A percentile compares a stretch with the other conserved stretches of the same genome.
phyloP scores from a whole-genome alignment of 768 basidiomycete genomes.

The Hypholoma fasciculare region DNA sequence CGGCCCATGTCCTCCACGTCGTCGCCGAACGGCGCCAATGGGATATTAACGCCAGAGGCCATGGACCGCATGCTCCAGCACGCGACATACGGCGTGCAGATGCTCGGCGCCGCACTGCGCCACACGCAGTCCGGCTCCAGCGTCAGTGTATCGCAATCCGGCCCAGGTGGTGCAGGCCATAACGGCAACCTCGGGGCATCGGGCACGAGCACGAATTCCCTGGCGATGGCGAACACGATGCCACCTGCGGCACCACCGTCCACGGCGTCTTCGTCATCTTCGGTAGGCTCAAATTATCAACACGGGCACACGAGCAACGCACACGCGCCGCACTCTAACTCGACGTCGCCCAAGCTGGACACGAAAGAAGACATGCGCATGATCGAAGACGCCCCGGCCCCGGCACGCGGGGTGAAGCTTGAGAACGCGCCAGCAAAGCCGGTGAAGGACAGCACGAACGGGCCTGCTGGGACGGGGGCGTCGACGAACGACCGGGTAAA shows the following conservation, averaged over 20 bases:
- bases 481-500: constrained; percentile 5
- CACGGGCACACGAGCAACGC: neutral
- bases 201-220: constrained; percentile 11
- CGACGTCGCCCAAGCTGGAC: constrained; percentile 15
- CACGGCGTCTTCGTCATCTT: constrained; percentile 6
- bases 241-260: constrained; percentile 4
- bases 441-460: constrained; percentile 9
- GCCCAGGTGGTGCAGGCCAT: neutral
- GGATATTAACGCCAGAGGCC: constrained; percentile 25
- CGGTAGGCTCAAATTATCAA: neutral
- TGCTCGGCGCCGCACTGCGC: constrained; percentile 42
- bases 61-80: constrained; percentile 44
- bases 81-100: constrained; percentile 40
- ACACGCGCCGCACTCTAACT: neutral
- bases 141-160: neutral
- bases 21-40: constrained; percentile 8
- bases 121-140: constrained; percentile 12
- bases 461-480: neutral
- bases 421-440: neutral
- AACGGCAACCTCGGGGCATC: neutral
- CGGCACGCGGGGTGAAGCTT: neutral
- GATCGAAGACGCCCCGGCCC: constrained; percentile 10
- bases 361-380: constrained; percentile 8
- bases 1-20: constrained; percentile 19
- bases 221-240: constrained; percentile 14